These are phyloP conservation scores for Penicillium sp. DNA, from an alignment of 2,329 filamentous ascomycete species.

Conservation along the genomic window DNA sequence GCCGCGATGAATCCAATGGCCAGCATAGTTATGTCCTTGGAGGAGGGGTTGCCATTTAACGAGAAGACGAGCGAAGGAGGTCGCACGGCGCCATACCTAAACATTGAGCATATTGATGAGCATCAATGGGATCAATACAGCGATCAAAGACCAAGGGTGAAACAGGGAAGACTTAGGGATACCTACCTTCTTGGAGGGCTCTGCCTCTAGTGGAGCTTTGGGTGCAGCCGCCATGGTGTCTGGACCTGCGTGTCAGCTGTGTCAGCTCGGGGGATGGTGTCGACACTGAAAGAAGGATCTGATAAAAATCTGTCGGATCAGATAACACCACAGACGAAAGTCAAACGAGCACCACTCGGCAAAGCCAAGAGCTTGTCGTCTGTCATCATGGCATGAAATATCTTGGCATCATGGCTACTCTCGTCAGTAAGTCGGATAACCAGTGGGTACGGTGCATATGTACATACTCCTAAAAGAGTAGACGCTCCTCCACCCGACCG, in stretches of 20 bases:
- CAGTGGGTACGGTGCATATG: background rate
- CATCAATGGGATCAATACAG: background rate
- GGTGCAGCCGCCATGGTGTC: background rate
- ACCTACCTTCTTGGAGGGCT: background rate
- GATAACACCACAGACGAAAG: background rate
- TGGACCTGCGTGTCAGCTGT: background rate
- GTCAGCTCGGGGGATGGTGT: background rate
- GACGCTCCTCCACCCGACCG: background rate
- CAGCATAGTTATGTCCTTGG: conserved; percentile 3
- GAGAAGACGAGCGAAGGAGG: background rate
- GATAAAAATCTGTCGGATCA: background rate
- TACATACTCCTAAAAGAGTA: background rate
- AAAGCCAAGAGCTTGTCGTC: background rate
- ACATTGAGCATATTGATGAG: background rate
- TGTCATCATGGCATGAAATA: background rate
- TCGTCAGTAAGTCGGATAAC: background rate
- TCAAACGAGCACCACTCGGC: background rate
- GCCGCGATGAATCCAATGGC: conserved; percentile 32
- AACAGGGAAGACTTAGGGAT: background rate
- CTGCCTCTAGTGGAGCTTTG: background rate
- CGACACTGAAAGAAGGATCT: background rate
- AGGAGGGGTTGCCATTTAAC: background rate
- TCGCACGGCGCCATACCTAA: background rate
- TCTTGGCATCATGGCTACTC: background rate
- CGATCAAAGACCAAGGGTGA: background rate